Base-by-base conservation (phyloP, 345 rosid species). In the Anastatica hierochuntica region DNA sequence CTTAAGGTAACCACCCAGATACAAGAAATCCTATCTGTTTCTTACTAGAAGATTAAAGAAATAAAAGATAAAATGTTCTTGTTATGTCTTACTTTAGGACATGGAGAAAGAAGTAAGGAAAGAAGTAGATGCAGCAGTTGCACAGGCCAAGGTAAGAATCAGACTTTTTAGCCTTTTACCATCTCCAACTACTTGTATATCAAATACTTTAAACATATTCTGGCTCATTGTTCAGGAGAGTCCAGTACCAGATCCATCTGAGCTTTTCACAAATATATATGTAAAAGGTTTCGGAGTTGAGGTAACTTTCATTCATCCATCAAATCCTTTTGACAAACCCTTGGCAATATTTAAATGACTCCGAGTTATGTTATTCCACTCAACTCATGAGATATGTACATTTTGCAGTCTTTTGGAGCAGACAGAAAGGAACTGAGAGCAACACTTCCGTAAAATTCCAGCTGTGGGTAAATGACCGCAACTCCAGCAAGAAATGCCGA, bases 51-150 rank as follows among this genome's bases (percentile, higher is more conserved):
- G 17, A 12, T 29, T 35, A 42, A 11, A 6, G 21, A 33, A 16
- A 7, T 29, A 19, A 46, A 37, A 46, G 30, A 56, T 31, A 19
- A 49, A 27, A 8, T 36, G n/a, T 10, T 49, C 3, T 23, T 21
- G 41, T 39, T n/a, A n/a, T n/a, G n/a, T n/a, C n/a, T n/a, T n/a
- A n/a, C n/a, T n/a, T n/a, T n/a, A 92, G 97, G 97, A 88, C 68
- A 83, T 81, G 26, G 97, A 92, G 72, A 92, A 92, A 72, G 87
- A 83, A 73, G 24, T 79, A 45, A 88, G 94, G 62, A 92, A 85
- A 76, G 77, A 80, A 74, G 97, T 92, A 36, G 99, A 92, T 41
- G 87, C 74, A 3, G 95, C 97, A 33, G 85, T 92, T 65, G 94
- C 97, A 46, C 72, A 83, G 68, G 99, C 99, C 29, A 92, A 92